phyloP scores from a whole-genome alignment of 805 yeast genomes.

The Myxozyma melibiosi region DNA sequence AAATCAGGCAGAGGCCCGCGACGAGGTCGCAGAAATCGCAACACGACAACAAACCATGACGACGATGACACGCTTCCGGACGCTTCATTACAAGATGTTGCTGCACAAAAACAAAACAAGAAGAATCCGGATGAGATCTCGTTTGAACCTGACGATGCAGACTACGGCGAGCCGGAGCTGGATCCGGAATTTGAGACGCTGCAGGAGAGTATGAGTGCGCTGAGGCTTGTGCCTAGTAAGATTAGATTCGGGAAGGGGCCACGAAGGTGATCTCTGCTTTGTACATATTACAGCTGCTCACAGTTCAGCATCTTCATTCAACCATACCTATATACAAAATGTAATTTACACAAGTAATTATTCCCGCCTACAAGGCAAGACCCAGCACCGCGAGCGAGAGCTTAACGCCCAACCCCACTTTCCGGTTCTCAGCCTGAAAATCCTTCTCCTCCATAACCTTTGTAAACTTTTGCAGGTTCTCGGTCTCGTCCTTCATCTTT shows the following conservation, averaged over 20 bases:
- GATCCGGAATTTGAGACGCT: conserved; percentile 14
- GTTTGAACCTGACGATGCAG: not conserved
- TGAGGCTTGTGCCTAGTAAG: conserved; percentile 18
- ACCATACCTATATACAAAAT: not conserved
- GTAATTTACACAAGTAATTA: not conserved
- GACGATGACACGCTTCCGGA: not conserved
- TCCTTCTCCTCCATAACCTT: conserved; percentile 58
- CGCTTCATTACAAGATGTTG: not conserved
- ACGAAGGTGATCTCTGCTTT: not conserved
- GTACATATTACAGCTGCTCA: not conserved
- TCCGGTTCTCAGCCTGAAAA: conserved; percentile 63
- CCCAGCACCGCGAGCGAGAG: conserved; percentile 47
- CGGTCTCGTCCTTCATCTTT: conserved; percentile 63
- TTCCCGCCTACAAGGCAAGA: conserved; percentile 8
- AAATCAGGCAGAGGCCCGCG: not conserved
- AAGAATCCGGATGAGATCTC: not conserved
- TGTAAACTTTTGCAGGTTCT: conserved; percentile 61
- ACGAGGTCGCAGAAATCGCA: not conserved
- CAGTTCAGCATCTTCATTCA: not conserved
- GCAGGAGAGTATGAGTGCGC: conserved; percentile 1
- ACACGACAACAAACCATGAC: too few species aligned
- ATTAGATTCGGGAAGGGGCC: conserved; percentile 22
- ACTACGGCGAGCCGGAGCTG: conserved; percentile 13
- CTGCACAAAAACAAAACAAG: not conserved
- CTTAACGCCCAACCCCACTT: conserved; percentile 63